Conservation (phyloP, 257 asterid species). For the Agastache rugosa region DNA sequence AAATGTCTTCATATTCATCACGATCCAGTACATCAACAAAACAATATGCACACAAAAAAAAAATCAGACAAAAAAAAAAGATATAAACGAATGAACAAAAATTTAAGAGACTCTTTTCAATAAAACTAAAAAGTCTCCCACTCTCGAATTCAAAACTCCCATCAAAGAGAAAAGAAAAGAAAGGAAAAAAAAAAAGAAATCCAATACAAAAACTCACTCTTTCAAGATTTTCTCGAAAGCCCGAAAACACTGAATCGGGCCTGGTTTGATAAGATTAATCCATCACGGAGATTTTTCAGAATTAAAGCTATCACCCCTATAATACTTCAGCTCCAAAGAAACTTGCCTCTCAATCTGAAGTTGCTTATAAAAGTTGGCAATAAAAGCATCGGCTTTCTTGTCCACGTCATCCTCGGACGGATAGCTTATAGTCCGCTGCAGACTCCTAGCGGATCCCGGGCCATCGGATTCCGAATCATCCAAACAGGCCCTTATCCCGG, state of each 20-base stretch:
- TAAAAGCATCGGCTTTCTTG: constrained; percentile 82
- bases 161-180: not conserved
- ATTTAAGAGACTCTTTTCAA: constrained; percentile 7
- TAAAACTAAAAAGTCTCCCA: constrained; percentile 18
- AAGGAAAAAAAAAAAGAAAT: not conserved
- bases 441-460: constrained; percentile 37
- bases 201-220: not conserved
- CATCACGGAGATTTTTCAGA: constrained; percentile 58
- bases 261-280: not conserved
- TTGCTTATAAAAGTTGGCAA: constrained; percentile 73
- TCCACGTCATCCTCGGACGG: constrained; percentile 88
- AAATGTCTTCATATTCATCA: not conserved
- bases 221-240: not conserved
- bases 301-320: constrained; percentile 61
- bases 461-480: constrained; percentile 45
- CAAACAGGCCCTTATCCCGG: constrained; percentile 52
- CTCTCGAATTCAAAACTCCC: not conserved
- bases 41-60: not conserved
- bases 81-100: not conserved
- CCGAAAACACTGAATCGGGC: not conserved
- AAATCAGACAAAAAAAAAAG: not conserved
- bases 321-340: constrained; percentile 72
- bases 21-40: not conserved
- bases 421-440: constrained; percentile 69
- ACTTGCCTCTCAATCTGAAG: constrained; percentile 78